Base-by-base conservation (phyloP, 495 filamentous ascomycete species). In the Gamarada debralockiae region DNA sequence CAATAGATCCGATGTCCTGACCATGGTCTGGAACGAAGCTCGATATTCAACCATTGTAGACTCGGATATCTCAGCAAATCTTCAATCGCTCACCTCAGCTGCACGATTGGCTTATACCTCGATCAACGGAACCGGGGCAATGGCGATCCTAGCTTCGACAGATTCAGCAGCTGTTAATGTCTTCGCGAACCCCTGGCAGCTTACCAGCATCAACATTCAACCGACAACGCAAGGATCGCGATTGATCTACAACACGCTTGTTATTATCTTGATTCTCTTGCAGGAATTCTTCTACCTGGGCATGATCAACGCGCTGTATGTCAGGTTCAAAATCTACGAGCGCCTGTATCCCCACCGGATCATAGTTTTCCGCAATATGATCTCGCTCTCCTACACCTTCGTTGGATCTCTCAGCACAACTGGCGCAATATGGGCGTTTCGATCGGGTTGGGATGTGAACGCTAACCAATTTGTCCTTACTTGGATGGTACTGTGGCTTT, bases 231-330 rank as follows among this genome's bases (percentile, higher is more conserved):
- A 80, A 50, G 77, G 76, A 13, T 69, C 72, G 2, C 64, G 73
- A 0, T 40, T 70, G 1, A 66, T 78, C 54, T 77, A 76, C 66
- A 80, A 80, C 56, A 77, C 73, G 0, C 48, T 79, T 3, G 63
- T 68, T 20, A 68, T 78, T n/a, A 69, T 78, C 48, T 57, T 74
- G 4, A 29, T 66, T 50, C 53, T 79, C n/a, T 73, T 78, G 49
- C 74, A 77, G 41, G 68, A 77, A 48, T 80, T 80, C 64, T 78
- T 79, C 65, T 80, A 66, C 55, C 64, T 80, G 1, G 65, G 58
- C 23, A 66, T 57, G n/a, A 59, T 68, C 51, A 70, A 69, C 40
- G 68, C 66, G 7, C 59, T 80, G 3, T 71, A 69, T 42, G 55
- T 34, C 7, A 59, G 69, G 38, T 73, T 73, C 63, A 68, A 71